phyloP scores from a whole-genome alignment of 805 yeast genomes.

The Lachancea lanzarotensis region DNA sequence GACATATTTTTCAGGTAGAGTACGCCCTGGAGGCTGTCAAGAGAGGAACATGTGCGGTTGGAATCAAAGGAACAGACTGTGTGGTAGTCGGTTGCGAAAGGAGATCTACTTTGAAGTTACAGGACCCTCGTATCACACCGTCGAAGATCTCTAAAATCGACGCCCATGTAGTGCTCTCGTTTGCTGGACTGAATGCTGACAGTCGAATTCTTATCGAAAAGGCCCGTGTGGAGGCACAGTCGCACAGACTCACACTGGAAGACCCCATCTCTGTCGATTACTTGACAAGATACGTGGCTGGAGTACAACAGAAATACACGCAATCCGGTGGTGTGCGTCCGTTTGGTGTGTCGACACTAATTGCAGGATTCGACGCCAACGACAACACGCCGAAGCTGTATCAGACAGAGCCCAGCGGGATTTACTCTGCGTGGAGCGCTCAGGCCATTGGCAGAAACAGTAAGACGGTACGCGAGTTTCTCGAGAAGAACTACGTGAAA shows the following conservation, averaged over 20 bases:
- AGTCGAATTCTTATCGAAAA: conserved; percentile 90
- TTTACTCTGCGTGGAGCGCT: conserved; percentile 96
- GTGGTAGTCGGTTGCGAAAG: conserved; percentile 96
- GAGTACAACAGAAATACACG: conserved; percentile 93
- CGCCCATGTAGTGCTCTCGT: conserved; percentile 83
- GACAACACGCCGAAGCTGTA: conserved; percentile 76
- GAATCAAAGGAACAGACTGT: conserved; percentile 81
- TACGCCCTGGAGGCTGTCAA: conserved; percentile 97
- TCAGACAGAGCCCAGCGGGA: conserved; percentile 97
- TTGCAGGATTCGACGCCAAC: conserved; percentile 86
- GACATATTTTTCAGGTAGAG: conserved; percentile 98
- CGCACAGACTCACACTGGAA: conserved; percentile 87
- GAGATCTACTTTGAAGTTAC: conserved; percentile 89
- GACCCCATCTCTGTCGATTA: conserved; percentile 91
- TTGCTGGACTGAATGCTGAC: conserved; percentile 98
- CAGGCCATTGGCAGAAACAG: conserved; percentile 93
- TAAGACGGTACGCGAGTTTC: conserved; percentile 90
- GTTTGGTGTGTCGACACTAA: conserved; percentile 89
- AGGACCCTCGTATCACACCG: conserved; percentile 95
- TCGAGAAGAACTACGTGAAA: conserved; percentile 75
- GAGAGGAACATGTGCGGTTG: conserved; percentile 97
- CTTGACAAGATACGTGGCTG: conserved; percentile 92
- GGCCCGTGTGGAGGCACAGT: conserved; percentile 95
- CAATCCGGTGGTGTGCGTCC: conserved; percentile 99
- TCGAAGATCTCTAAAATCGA: conserved; percentile 89